A percentile compares a stretch with the other conserved stretches of the same genome.
Conservation (phyloP, 805 yeast species). For the Metschnikowia cubensis region DNA sequence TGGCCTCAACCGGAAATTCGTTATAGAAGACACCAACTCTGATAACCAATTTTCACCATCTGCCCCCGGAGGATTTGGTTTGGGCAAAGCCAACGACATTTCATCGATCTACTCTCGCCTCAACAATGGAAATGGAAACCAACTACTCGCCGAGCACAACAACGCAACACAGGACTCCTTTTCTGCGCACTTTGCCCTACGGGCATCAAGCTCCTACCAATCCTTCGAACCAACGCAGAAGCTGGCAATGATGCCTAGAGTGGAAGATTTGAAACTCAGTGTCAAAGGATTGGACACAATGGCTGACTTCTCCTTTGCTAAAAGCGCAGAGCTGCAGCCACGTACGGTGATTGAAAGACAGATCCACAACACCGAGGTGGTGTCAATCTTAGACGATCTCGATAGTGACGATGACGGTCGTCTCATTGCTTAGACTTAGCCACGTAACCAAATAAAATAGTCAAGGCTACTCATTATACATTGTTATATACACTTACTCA, state of each 20-base stretch:
- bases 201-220: background rate
- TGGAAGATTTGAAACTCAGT: constrained; percentile 14
- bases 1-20: background rate
- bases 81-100: constrained; percentile 41
- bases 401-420: constrained; percentile 32
- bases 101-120: constrained; percentile 38
- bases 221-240: constrained; percentile 2
- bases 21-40: background rate
- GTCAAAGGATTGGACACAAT: constrained; percentile 8
- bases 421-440: constrained; percentile 10
- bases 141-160: constrained; percentile 12
- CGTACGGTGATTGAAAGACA: constrained; percentile 31
- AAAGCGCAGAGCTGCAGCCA: constrained; percentile 11
- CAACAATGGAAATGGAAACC: constrained; percentile 9
- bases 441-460: background rate
- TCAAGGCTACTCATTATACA: constrained; percentile 1
- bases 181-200: background rate
- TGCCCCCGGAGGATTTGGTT: constrained; percentile 22
- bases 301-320: constrained; percentile 4
- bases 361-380: constrained; percentile 29
- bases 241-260: constrained; percentile 12
- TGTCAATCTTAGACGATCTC: constrained; percentile 32
- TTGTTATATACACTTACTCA: constrained; percentile 19
- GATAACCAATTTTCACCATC: constrained; percentile 7
- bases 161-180: constrained; percentile 12